A percentile compares a stretch with the other conserved stretches of the same genome.
phyloP scores from a whole-genome alignment of 139 green algal genomes.

The Chlorella vulgaris region DNA sequence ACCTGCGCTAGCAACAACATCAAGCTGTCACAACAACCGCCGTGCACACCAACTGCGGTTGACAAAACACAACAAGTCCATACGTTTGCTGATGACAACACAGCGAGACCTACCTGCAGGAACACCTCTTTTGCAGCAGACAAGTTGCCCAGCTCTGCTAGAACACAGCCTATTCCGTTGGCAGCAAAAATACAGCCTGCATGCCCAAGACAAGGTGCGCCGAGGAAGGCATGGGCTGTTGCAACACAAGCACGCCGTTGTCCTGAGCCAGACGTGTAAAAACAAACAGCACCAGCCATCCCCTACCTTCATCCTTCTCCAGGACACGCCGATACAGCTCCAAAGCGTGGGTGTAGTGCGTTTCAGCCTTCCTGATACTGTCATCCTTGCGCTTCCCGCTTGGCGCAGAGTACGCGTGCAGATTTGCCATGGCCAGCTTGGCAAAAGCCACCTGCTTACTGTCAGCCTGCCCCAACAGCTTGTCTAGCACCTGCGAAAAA shows the following conservation, averaged over 20 bases:
- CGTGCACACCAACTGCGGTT: not conserved
- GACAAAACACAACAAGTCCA: not conserved
- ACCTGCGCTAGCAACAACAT: slow-evolving; percentile 42
- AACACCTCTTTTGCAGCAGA: slow-evolving; percentile 73
- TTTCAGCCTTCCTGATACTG: not conserved
- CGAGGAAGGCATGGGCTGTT: not conserved
- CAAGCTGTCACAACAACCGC: not conserved
- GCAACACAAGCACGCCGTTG: too few species aligned
- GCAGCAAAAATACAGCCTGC: slow-evolving; percentile 81
- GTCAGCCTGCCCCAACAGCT: slow-evolving; percentile 35
- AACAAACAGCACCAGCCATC: too few species aligned
- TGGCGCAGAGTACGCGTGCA: slow-evolving; percentile 61
- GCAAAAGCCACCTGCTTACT: slow-evolving; percentile 49
- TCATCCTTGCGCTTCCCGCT: slow-evolving; percentile 49
- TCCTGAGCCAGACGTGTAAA: not conserved
- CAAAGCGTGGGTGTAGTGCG: slow-evolving; percentile 52
- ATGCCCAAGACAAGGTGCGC: not conserved
- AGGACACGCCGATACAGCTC: slow-evolving; percentile 65
- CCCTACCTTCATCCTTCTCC: slow-evolving; percentile 42
- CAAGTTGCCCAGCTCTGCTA: slow-evolving; percentile 81
- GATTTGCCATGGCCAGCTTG: slow-evolving; percentile 63
- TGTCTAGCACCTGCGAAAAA: slow-evolving; percentile 40
- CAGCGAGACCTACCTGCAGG: slow-evolving; percentile 27
- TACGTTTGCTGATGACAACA: not conserved
- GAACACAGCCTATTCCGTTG: slow-evolving; percentile 84